Percentiles rank a stretch among this genome's conserved stretches.
Conservation (phyloP, 2,329 filamentous ascomycete species). For the Xylaria sp. region DNA sequence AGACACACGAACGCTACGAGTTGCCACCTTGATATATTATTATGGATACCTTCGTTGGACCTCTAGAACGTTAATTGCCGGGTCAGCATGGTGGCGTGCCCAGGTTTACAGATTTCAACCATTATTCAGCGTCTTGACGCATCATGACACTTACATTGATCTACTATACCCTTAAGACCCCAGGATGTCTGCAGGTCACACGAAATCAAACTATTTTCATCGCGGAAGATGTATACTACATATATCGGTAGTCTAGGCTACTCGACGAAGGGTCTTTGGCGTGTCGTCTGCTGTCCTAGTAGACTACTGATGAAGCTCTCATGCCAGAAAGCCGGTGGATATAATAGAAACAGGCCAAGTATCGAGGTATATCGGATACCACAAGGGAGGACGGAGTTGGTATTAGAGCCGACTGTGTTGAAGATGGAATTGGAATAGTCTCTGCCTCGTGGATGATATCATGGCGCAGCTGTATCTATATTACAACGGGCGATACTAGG, state of each 20-base stretch:
- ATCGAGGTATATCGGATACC: background rate
- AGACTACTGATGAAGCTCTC: background rate
- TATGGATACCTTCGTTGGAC: background rate
- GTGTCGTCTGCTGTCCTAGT: background rate
- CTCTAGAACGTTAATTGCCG: background rate
- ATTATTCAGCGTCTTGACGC: background rate
- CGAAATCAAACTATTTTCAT: background rate
- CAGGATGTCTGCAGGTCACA: background rate
- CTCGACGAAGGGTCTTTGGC: background rate
- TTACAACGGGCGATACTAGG: background rate
- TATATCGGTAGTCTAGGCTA: background rate
- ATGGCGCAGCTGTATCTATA: background rate
- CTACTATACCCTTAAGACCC: too few species aligned
- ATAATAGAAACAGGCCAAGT: background rate
- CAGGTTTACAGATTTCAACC: background rate
- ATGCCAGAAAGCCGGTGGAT: background rate
- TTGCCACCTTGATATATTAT: constrained; percentile 21
- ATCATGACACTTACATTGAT: background rate
- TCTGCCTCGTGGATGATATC: background rate
- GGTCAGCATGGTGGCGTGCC: background rate
- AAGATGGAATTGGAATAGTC: background rate
- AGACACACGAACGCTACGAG: constrained; percentile 24
- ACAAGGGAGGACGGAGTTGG: background rate
- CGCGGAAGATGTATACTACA: background rate
- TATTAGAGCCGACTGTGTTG: background rate